A percentile compares a stretch with the other conserved stretches of the same genome.
These are phyloP conservation scores for Stromatinia cepivora DNA, from an alignment of 2,329 filamentous ascomycete genomes.

Conservation along the genomic window DNA sequence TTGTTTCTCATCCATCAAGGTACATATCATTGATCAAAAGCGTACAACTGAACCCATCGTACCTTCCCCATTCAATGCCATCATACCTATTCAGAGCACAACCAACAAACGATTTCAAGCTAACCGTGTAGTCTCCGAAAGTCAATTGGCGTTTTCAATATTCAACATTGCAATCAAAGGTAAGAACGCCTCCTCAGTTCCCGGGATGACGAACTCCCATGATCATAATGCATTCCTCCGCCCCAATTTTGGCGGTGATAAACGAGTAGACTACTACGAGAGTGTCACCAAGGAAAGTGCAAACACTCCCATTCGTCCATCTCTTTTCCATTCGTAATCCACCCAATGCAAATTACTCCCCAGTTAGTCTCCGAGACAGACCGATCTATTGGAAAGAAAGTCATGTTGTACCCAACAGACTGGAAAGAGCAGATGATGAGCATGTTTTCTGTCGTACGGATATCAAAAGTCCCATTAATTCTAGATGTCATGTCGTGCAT, in stretches of 20 bases:
- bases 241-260: background rate
- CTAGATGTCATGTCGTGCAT: slow-evolving; percentile 15
- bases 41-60: background rate
- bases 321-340: background rate
- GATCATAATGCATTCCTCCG: slow-evolving; percentile 16
- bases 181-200: background rate
- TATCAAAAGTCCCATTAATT: background rate
- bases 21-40: background rate
- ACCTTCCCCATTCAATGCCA: background rate
- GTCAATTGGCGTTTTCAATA: background rate
- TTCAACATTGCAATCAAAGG: background rate
- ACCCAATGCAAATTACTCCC: background rate
- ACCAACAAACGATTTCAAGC: background rate
- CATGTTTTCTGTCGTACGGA: slow-evolving; percentile 1
- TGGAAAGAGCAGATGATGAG: background rate
- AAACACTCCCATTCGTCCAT: background rate
- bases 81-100: background rate
- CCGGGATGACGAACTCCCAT: slow-evolving; percentile 16
- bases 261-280: background rate
- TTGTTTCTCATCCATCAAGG: background rate
- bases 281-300: background rate
- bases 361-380: background rate
- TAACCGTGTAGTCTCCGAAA: background rate
- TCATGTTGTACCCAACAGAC: background rate
- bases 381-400: background rate